Evolutionary conservation across 768 basidiomycete species (phyloP), one percentile per base, ranked within the genome.

Genomic region (Coprinopsis strossmayeri): DNA sequence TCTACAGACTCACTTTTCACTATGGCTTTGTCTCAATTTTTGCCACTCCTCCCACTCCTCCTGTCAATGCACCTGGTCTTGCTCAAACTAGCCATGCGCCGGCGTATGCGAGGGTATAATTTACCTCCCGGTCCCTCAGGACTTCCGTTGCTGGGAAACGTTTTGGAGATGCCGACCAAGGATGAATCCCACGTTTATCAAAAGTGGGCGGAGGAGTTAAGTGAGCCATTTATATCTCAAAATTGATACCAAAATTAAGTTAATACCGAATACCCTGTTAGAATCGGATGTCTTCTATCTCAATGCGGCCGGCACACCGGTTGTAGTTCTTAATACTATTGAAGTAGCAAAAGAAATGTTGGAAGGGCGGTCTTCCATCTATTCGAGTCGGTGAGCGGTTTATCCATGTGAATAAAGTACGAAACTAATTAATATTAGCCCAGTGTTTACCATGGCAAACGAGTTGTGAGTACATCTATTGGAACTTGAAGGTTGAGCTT

Each of bases 281-380:
- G 32, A 32, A 10, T 34, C 42, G 9, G 44, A 51, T 44, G 28
- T 39, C 34, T 20, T 52, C 18, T 48, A 54, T 30, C 28, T 45
- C 10, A 32, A 43, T 5, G 50, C 38, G 13, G 53, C 41, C 4
- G 50, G 50, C 11, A 45, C 28, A 18, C 26, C 46, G 25, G 21
- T 54, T 3, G 38, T 54, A 12, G 38, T 54, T 13, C 13, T 54
- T 18, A 54, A 54, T 37, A 40, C 50, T 24, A 26, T 39, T 21
- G 50, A 43, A n/a, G 28, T 40, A 2, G 50, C 53, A 1, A 38
- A 18, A 18, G 53, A 54, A 5, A 18, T 54, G 5, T n/a, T 54
- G 3, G 53, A 51, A 12, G 48, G 41, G 37, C 28, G 53, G 7
- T 54, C 50, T 23, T 15, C 26, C 13, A 44, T 35, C 5, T 54